Evolutionary conservation across 805 yeast species (phyloP).

Genomic region (Cyberlindnera xishuangbannaensis): DNA sequence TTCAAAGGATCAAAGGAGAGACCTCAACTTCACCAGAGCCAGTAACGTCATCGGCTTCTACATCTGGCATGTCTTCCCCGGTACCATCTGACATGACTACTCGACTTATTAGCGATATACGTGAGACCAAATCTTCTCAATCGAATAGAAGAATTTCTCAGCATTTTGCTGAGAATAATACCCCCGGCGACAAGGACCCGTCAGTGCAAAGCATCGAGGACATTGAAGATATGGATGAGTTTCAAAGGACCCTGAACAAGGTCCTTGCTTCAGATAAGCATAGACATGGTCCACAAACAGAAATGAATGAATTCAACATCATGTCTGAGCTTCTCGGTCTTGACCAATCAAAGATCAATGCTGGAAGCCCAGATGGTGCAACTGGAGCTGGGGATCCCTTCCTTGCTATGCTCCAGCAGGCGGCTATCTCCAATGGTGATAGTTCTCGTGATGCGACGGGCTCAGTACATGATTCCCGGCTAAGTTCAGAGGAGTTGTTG

Average conservation of each 20-base stretch:
- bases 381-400: conserved; percentile 10
- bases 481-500: conserved; percentile 8
- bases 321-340: conserved; percentile 7
- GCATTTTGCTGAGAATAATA: conserved; percentile 3
- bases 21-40: conserved; percentile 3
- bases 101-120: background rate
- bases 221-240: conserved; percentile 14
- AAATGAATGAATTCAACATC: conserved; percentile 5
- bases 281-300: conserved; percentile 3
- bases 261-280: conserved; percentile 10
- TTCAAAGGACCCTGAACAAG: conserved; percentile 19
- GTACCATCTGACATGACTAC: background rate
- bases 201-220: conserved; percentile 7
- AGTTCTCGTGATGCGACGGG: conserved; percentile 3
- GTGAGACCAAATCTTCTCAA: background rate
- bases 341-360: conserved; percentile 2
- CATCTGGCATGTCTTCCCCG: background rate
- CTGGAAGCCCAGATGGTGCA: background rate
- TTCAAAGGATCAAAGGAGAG: conserved; percentile 24
- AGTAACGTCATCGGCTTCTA: background rate
- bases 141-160: conserved; percentile 18
- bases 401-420: conserved; percentile 11
- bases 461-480: too few relatives aligned
- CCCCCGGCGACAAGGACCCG: background rate
- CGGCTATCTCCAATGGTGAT: background rate